Evolutionary conservation across 768 basidiomycete species (phyloP).

Genomic region (Kondoa subrosea): DNA sequence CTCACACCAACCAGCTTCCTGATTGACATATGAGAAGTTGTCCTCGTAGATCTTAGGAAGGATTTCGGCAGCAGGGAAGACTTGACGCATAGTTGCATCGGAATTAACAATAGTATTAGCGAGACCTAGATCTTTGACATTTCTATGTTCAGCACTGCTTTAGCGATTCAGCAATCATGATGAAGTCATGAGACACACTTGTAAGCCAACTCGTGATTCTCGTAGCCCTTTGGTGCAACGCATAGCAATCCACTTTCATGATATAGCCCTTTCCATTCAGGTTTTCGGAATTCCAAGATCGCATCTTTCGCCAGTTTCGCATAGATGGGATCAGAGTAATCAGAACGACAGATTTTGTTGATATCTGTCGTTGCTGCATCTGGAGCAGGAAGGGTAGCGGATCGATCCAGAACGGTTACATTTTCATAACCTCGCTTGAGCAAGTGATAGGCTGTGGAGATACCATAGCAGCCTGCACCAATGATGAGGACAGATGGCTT

Average conservation of each 20-base stretch:
- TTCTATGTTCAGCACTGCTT: too few species aligned
- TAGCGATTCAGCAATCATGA: too few species aligned
- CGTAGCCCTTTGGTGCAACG: background rate
- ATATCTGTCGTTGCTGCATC: conserved; percentile 30
- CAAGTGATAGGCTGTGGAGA: background rate
- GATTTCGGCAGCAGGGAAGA: too few species aligned
- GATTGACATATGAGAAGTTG: conserved; percentile 13
- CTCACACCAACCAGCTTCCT: conserved; percentile 23
- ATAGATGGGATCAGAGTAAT: conserved; percentile 29
- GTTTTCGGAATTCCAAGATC: conserved; percentile 29
- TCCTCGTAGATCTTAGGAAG: background rate
- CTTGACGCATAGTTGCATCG: too few species aligned
- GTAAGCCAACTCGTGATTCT: too few species aligned
- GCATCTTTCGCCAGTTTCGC: conserved; percentile 29
- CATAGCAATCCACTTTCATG: conserved; percentile 22
- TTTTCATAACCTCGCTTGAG: background rate
- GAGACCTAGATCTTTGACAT: too few species aligned
- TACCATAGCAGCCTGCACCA: background rate
- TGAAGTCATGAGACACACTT: too few species aligned
- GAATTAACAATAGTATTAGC: too few species aligned
- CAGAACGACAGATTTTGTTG: conserved; percentile 31
- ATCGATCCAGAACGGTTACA: conserved; percentile 21
- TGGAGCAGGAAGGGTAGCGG: conserved; percentile 22
- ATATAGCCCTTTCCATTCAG: conserved; percentile 27
- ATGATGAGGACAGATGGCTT: background rate